phyloP scores from a whole-genome alignment of 2,329 filamentous ascomycete species.

The Xylaria sp. region DNA sequence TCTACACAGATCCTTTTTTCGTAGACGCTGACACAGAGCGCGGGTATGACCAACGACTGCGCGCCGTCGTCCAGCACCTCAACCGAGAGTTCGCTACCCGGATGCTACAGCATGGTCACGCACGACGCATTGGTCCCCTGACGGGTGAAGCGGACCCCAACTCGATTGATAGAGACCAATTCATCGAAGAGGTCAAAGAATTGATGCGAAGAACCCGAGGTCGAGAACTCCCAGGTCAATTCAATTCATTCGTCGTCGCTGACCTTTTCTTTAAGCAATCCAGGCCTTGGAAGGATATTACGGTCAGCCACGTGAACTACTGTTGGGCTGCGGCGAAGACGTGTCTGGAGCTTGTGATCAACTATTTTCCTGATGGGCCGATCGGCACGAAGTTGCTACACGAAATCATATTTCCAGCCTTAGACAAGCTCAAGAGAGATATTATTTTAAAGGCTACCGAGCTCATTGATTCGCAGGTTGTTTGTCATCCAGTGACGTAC shows the following conservation, averaged over 20 bases:
- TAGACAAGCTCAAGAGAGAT: conserved; percentile 43
- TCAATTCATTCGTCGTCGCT: conserved; percentile 63
- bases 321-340: conserved; percentile 52
- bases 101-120: conserved; percentile 50
- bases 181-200: conserved; percentile 47
- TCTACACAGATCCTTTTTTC: conserved; percentile 60
- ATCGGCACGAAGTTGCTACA: conserved; percentile 46
- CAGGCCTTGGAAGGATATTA: conserved; percentile 57
- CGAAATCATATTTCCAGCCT: conserved; percentile 47
- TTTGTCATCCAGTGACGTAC: conserved; percentile 58
- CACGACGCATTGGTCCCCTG: background rate
- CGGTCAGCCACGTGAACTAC: conserved; percentile 54
- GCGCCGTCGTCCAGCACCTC: conserved; percentile 59
- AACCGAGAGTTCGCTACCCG: conserved; percentile 52
- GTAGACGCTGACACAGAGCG: conserved; percentile 38
- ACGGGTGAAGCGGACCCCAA: background rate
- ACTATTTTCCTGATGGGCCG: conserved; percentile 46
- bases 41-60: conserved; percentile 52
- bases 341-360: conserved; percentile 55
- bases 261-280: conserved; percentile 67
- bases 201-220: conserved; percentile 53
- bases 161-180: conserved; percentile 43
- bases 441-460: conserved; percentile 50
- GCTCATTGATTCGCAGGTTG: conserved; percentile 52
- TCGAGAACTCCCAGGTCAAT: conserved; percentile 64